These are phyloP conservation scores for Curvularia eragrostidis DNA, from an alignment of 2,329 filamentous ascomycete genomes.

Conservation along the genomic window DNA sequence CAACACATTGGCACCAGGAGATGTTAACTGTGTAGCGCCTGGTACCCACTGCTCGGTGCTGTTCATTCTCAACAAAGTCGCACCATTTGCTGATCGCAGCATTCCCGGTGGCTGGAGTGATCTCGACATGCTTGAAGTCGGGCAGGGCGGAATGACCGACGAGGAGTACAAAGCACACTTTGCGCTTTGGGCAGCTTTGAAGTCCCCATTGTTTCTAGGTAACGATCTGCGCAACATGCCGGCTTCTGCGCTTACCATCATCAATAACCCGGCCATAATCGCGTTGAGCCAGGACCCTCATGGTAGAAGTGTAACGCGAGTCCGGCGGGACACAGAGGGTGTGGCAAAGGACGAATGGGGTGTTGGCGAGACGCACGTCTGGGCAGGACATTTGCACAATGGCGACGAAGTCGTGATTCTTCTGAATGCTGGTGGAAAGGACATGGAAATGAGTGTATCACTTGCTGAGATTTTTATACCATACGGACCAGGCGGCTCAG, in stretches of 20 bases:
- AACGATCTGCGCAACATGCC: slow-evolving; percentile 50
- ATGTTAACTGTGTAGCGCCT: slow-evolving; percentile 34
- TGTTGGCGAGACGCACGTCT: slow-evolving; percentile 35
- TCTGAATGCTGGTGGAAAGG: slow-evolving; percentile 28
- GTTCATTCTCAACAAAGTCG: slow-evolving; percentile 41
- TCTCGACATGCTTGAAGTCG: slow-evolving; percentile 42
- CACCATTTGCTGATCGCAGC: slow-evolving; percentile 35
- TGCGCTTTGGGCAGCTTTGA: slow-evolving; percentile 52
- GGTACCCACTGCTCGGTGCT: slow-evolving; percentile 40
- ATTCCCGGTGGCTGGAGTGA: slow-evolving; percentile 42
- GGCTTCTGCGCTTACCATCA: slow-evolving; percentile 50
- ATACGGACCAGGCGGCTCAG: slow-evolving; percentile 33
- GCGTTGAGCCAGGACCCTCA: slow-evolving; percentile 36
- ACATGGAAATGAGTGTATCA: slow-evolving; percentile 29
- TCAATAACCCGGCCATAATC: slow-evolving; percentile 47
- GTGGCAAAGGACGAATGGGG: slow-evolving; percentile 33
- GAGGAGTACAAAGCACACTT: slow-evolving; percentile 51
- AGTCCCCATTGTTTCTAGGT: slow-evolving; percentile 54
- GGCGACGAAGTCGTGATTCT: slow-evolving; percentile 34
- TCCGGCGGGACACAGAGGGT: slow-evolving; percentile 25
- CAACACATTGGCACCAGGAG: slow-evolving; percentile 33
- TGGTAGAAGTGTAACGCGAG: slow-evolving; percentile 31
- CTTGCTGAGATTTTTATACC: slow-evolving; percentile 35
- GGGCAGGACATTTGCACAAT: slow-evolving; percentile 31
- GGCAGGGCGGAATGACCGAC: slow-evolving; percentile 38